Base-by-base conservation (phyloP, 768 basidiomycete genomes). In the Baorangia bicolor region DNA sequence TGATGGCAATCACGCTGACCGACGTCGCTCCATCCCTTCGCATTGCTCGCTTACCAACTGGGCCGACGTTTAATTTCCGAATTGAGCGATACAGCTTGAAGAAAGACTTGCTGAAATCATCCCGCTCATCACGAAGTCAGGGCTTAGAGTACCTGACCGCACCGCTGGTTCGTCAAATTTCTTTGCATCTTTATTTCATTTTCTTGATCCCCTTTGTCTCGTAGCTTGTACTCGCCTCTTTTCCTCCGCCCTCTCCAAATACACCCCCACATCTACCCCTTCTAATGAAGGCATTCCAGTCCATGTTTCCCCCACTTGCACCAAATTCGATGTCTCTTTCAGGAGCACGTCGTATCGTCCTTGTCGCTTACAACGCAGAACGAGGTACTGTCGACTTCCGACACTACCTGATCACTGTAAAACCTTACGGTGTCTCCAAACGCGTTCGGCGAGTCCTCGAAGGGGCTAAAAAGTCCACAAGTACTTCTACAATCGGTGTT, bases 241-340 rank as follows among this genome's bases (percentile, higher is more conserved):
- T 85, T 74, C 93, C 84, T 49, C 84, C 79, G 55, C 87, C 85
- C 47, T 86, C 83, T 11, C 87, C 89, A 3, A 79, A 76, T 23
- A 88, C 88, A 2, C 88, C 92, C 2, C 84, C 87, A 3, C 94
- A 98, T 69, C 80, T 98, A 37, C 81, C 92, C 35, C 87, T 98
- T 55, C 82, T 98, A 67, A 88, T 94, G 82, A 97, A 97, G 73
- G 85, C 94, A 55, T 97, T 99, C 75, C 97, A 98, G 71, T 88
- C 92, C 30, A 77, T 99, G 57, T 99, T 98, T 75, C 97, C 97
- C 5, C 89, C 97, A 0, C 90, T 99, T 44, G 80, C 91, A 12
- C 92, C 92, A 1, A 81, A 90, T 64, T 81, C 84, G 31, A 78
- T 94, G 68, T 82, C 84, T 21, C 84, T 93, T 48, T 88, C 95